Base-by-base conservation (phyloP, 179 eudicot species). In the Silene coronaria region DNA sequence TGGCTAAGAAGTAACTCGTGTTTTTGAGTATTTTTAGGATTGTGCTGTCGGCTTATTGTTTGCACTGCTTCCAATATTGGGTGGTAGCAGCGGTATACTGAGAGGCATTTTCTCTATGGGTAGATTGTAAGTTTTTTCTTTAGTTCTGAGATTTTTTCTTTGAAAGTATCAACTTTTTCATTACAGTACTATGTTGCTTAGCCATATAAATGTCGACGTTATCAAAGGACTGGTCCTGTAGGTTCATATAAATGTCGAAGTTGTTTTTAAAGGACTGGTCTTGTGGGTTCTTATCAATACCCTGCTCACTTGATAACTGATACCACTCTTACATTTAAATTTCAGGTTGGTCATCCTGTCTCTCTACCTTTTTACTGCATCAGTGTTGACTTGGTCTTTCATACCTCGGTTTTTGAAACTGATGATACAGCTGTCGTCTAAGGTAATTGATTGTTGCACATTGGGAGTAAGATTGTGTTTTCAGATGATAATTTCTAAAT, bases 21-120 rank as follows among this genome's bases (percentile, higher is more conserved):
- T 42, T 72, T 79, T 11, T 83, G 76, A 53, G 42, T 58, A 69
- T 65, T 83, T 83, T 82, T 89, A 95, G 99, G 99, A 95, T 79
- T 95, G 99, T 83, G 99, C 99, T 68, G 99, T 95, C 71, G 99
- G 99, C 70, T 88, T 95, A 83, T 83, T 95, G 61, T 95, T 95
- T 86, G 99, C 99, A 67, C 82, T 95, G 88, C 95, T 95, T 66
- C 99, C 99, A 55, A 93, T 95, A 78, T 79, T 95, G 85, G 99
- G 99, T 78, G 99, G 99, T 75, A 89, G 88, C 74, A 84, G 95
- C 70, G 99, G 97, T 67, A 73, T 92, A 84, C 80, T 93, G 69
- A 91, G 83, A 75, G 99, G 99, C 80, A 81, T 95, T 57, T 48
- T 87, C 60, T 95, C 97, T 57, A 92, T 95, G 95, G 99, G 97